Evolutionary conservation across 2,329 filamentous ascomycete species (phyloP).

Genomic region (Fusarium keratoplasticum): DNA sequence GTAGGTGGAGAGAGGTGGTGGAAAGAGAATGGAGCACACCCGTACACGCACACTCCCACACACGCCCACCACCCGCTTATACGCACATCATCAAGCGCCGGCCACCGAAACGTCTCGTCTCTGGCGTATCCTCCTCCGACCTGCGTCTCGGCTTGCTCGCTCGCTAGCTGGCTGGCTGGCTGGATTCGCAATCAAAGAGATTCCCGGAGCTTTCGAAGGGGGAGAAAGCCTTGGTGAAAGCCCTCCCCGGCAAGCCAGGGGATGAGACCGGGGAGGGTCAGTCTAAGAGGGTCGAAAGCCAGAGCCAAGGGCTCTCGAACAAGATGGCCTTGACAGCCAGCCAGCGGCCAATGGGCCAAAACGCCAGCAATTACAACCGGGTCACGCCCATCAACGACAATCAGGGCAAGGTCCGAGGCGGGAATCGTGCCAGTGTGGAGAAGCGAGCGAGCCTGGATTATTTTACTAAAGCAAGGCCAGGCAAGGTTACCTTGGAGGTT

Average conservation of each 20-base stretch:
- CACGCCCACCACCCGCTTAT: slow-evolving; percentile 40
- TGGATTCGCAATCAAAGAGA: not conserved
- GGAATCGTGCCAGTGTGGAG: slow-evolving; percentile 53
- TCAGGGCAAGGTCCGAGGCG: slow-evolving; percentile 33
- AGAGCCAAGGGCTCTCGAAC: slow-evolving; percentile 19
- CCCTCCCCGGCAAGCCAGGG: slow-evolving; percentile 27
- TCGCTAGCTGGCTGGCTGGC: not conserved
- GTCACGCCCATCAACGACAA: slow-evolving; percentile 33
- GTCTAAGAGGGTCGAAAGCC: slow-evolving; percentile 20
- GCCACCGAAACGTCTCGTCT: slow-evolving; percentile 37
- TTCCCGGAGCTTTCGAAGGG: not conserved
- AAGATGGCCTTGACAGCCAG: not conserved
- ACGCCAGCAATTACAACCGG: slow-evolving; percentile 21
- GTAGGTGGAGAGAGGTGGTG: slow-evolving; percentile 37
- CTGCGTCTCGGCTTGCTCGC: slow-evolving; percentile 27
- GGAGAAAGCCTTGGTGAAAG: slow-evolving; percentile 11
- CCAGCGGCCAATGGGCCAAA: slow-evolving; percentile 20
- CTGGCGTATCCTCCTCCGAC: slow-evolving; percentile 19
- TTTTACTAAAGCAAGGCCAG: slow-evolving; percentile 51
- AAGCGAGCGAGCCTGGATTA: slow-evolving; percentile 54
- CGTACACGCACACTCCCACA: slow-evolving; percentile 38
- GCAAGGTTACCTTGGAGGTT: slow-evolving; percentile 25
- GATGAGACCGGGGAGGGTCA: slow-evolving; percentile 1
- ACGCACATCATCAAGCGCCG: slow-evolving; percentile 45
- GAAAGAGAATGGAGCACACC: slow-evolving; percentile 32